These are phyloP conservation scores for Leucosporidium creatinivorum DNA, from an alignment of 768 basidiomycete species.

Conservation along the genomic window DNA sequence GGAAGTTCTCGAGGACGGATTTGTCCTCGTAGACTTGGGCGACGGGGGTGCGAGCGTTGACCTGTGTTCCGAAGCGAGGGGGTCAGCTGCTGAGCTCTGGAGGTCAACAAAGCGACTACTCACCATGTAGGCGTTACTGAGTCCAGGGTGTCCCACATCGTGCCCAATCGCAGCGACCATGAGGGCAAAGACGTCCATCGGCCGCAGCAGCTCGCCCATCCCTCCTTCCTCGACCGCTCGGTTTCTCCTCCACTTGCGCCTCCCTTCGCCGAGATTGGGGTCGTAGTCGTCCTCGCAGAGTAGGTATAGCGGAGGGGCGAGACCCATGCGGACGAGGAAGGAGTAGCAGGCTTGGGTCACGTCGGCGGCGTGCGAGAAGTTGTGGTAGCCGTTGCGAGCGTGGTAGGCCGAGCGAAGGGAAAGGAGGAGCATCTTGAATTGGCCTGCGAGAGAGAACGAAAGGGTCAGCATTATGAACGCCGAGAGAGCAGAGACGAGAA, in stretches of 20 bases:
- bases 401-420: constrained; percentile 91
- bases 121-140: constrained; percentile 90
- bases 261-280: constrained; percentile 13
- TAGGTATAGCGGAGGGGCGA: constrained; percentile 69
- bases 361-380: constrained; percentile 93
- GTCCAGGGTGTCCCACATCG: constrained; percentile 93
- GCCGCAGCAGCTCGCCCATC: constrained; percentile 43
- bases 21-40: constrained; percentile 80
- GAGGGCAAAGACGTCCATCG: constrained; percentile 72
- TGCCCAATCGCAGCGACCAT: constrained; percentile 92
- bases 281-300: constrained; percentile 49
- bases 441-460: constrained; percentile 47
- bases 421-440: constrained; percentile 68
- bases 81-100: neutral
- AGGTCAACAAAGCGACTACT: constrained; percentile 37
- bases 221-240: constrained; percentile 28
- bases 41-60: constrained; percentile 85
- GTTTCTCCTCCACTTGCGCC: constrained; percentile 36
- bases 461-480: constrained; percentile 10
- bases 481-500: constrained; percentile 34
- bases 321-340: constrained; percentile 68
- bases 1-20: constrained; percentile 68
- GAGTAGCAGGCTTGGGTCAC: constrained; percentile 87
- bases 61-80: constrained; percentile 47
- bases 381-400: constrained; percentile 88